These are phyloP conservation scores for Dothideomycetes sp. DNA, from an alignment of 2,329 filamentous ascomycete species.

Conservation along the genomic window DNA sequence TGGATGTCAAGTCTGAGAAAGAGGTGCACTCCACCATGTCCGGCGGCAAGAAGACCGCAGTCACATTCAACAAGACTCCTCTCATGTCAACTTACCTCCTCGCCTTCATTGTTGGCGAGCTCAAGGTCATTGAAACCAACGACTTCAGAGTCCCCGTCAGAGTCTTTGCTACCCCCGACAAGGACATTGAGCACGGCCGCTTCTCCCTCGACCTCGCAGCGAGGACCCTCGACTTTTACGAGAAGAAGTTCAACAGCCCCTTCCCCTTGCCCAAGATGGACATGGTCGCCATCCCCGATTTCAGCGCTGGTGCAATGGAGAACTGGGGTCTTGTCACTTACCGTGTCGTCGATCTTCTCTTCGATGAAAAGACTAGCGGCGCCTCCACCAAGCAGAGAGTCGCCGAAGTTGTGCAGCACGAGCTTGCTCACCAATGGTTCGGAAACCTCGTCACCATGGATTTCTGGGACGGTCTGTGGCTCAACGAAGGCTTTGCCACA, in stretches of 20 bases:
- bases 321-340: conserved; percentile 97
- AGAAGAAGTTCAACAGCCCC: conserved; percentile 79
- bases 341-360: conserved; percentile 78
- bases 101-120: conserved; percentile 86
- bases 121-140: conserved; percentile 87
- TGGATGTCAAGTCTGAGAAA: conserved; percentile 78
- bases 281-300: conserved; percentile 92
- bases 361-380: conserved; percentile 85
- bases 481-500: conserved; percentile 87
- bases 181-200: conserved; percentile 79
- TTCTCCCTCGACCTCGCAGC: conserved; percentile 88
- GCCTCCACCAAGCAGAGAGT: conserved; percentile 86
- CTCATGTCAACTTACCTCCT: conserved; percentile 94
- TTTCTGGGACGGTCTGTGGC: conserved; percentile 88
- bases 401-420: conserved; percentile 92
- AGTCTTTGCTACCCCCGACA: conserved; percentile 86
- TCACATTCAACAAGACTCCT: conserved; percentile 85
- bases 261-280: conserved; percentile 93
- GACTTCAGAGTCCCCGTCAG: conserved; percentile 84
- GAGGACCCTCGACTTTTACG: conserved; percentile 84
- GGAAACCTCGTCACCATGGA: conserved; percentile 97
- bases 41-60: conserved; percentile 63
- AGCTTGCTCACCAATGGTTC: conserved; percentile 96
- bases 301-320: conserved; percentile 93
- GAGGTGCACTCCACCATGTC: conserved; percentile 55